A percentile compares a stretch with the other conserved stretches of the same genome.
Conservation (phyloP, 305 asterid species). For the Plantago lanceolata region DNA sequence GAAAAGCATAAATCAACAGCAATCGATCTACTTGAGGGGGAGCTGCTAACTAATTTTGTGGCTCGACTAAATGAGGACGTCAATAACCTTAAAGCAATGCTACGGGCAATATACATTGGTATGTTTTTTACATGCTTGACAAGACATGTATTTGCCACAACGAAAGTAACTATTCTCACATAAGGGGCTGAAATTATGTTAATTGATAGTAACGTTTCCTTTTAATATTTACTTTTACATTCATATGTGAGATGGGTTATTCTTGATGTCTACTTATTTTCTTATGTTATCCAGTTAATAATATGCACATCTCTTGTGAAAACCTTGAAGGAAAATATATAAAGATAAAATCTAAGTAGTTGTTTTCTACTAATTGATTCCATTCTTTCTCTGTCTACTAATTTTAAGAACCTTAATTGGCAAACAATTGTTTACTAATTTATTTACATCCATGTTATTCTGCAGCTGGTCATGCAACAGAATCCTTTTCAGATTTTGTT, state of each 20-base stretch:
- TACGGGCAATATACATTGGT: conserved; percentile 90
- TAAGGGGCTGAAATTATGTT: background rate
- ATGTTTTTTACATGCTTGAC: conserved; percentile 20
- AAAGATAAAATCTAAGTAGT: background rate
- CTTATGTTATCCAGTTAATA: too few relatives aligned
- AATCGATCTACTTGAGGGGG: conserved; percentile 69
- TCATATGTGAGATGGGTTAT: too few relatives aligned
- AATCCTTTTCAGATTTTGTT: conserved; percentile 94
- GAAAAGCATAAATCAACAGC: conserved; percentile 85
- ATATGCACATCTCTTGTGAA: too few relatives aligned
- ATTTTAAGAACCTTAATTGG: background rate
- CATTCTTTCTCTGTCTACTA: background rate
- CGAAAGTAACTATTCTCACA: background rate
- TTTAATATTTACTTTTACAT: too few relatives aligned
- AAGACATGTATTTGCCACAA: background rate
- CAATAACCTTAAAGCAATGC: conserved; percentile 83
- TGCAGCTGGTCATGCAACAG: conserved; percentile 97
- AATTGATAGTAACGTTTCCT: background rate
- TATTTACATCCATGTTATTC: conserved; percentile 25
- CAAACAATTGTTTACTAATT: background rate
- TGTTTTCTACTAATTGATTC: background rate
- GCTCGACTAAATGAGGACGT: conserved; percentile 66
- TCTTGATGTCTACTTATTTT: too few relatives aligned
- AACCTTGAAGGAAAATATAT: too few relatives aligned
- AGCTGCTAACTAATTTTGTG: conserved; percentile 62